Percentiles rank a stretch among this genome's conserved stretches.
phyloP scores from a whole-genome alignment of 306 rosid genomes.

The Rosa rugosa region DNA sequence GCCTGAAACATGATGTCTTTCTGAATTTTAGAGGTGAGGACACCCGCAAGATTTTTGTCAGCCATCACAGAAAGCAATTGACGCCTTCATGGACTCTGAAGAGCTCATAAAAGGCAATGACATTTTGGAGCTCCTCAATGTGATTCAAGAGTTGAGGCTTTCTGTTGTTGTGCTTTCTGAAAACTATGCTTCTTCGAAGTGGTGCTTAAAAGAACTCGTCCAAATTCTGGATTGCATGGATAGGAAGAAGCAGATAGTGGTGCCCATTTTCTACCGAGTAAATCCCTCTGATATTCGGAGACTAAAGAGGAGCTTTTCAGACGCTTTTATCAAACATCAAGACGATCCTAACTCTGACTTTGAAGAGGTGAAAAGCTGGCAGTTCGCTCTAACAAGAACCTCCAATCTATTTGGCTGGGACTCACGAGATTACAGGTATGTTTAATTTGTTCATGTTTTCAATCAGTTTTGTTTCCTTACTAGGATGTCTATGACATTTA shows the following conservation, averaged over 20 bases:
- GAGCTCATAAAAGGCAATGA: neutral
- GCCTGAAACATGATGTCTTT: neutral
- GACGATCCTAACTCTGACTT: neutral
- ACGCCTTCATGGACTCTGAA: neutral
- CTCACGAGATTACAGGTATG: neutral
- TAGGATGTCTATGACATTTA: neutral
- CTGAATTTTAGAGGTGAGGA: neutral
- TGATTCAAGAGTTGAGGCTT: too few relatives aligned
- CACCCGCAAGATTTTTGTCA: neutral
- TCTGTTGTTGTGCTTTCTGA: neutral
- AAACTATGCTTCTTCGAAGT: neutral
- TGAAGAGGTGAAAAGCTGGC: neutral
- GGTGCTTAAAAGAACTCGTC: neutral
- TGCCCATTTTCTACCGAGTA: neutral
- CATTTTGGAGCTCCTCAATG: neutral
- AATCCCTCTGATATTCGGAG: neutral
- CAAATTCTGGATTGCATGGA: neutral
- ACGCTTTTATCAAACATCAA: neutral
- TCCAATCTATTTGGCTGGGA: neutral
- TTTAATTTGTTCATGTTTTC: neutral
- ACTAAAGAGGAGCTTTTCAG: neutral
- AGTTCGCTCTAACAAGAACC: neutral
- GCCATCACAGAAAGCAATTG: neutral
- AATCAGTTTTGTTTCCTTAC: too few relatives aligned
- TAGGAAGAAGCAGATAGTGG: neutral